Base-by-base conservation (phyloP, 2,329 filamentous ascomycete species). In the Eurotiales sp. region DNA sequence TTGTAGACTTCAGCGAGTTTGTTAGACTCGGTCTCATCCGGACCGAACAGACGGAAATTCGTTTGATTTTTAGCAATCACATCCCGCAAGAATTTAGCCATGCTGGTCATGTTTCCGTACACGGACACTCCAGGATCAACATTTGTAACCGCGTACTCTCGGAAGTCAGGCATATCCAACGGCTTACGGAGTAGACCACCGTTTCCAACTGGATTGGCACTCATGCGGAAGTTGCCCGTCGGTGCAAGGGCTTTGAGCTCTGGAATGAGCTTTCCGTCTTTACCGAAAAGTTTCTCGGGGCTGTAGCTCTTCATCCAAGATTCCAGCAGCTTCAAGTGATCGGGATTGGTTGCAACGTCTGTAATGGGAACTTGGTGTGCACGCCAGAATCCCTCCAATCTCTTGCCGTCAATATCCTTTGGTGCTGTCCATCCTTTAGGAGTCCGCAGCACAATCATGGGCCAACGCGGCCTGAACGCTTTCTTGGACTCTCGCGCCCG, bases 351-450 rank as follows among this genome's bases (percentile, higher is more conserved):
- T 30, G 77, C 76, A 1, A 87, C 84, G 56, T 87, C 85, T 4
- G 86, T 78, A 53, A 91, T 84, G 39, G 87, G 87, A 6, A 91
- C 84, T 68, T 91, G 87, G 64, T 91, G 87, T 15, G 87, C 76
- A 39, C 86, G 80, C 86, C 86, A 91, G 74, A 82, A 90, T n/a
- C 87, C 87, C 59, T 83, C 83, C 7, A 90, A 77, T 58, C 80
- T 84, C 63, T 88, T 85, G 52, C 80, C 80, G 59, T 86, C 85
- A 46, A 90, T 61, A 66, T 87, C 85, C 53, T 85, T 79, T 5
- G 87, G 87, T 1, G 81, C 87, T 12, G 85, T 89, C 87, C 87
- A 91, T 51, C 87, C 87, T 72, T 91, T 90, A 50, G 87, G 87
- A 29, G 80, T 87, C 60, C 87, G 81, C 29, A 91, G 82, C 32